Conservation (phyloP, 148 eudicot genomes). For the Spergularia bocconei region DNA sequence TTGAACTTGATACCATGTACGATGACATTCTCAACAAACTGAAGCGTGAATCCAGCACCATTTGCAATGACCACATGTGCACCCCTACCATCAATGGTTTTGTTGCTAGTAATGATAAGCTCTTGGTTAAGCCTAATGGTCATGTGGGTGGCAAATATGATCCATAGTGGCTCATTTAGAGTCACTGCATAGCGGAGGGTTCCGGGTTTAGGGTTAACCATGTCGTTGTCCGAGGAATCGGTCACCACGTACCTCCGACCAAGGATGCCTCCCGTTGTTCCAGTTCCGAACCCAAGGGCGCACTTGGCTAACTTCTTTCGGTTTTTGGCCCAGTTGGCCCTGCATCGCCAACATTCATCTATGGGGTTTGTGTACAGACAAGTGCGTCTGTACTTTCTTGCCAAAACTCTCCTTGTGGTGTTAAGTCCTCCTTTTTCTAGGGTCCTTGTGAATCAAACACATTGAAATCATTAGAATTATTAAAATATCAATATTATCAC, state of each 20-base stretch:
- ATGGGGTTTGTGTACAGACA: conserved; percentile 54
- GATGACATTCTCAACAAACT: conserved; percentile 48
- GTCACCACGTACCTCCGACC: conserved; percentile 48
- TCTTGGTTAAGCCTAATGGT: conserved; percentile 53
- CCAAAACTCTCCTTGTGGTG: conserved; percentile 45
- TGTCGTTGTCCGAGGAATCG: conserved; percentile 51
- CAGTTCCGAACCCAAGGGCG: conserved; percentile 53
- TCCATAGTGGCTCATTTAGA: conserved; percentile 60
- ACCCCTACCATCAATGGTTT: conserved; percentile 73
- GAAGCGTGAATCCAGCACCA: conserved; percentile 59
- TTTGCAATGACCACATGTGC: conserved; percentile 45
- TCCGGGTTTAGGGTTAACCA: conserved; percentile 60
- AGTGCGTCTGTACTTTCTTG: conserved; percentile 22
- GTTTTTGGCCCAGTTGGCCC: conserved; percentile 42
- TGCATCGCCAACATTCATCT: conserved; percentile 66
- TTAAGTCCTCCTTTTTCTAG: conserved; percentile 17
- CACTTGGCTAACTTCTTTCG: conserved; percentile 54
- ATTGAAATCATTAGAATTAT: background rate
- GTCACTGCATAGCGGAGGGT: conserved; percentile 68
- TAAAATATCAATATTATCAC: background rate
- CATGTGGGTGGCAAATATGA: conserved; percentile 51
- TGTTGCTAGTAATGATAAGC: conserved; percentile 56
- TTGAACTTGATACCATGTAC: conserved; percentile 60
- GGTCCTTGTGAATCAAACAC: background rate
- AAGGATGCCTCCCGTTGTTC: conserved; percentile 52